Percentiles rank a stretch among this genome's conserved stretches.
phyloP scores from a whole-genome alignment of 129 eudicot genomes.

The Gnaphalium uliginosum region DNA sequence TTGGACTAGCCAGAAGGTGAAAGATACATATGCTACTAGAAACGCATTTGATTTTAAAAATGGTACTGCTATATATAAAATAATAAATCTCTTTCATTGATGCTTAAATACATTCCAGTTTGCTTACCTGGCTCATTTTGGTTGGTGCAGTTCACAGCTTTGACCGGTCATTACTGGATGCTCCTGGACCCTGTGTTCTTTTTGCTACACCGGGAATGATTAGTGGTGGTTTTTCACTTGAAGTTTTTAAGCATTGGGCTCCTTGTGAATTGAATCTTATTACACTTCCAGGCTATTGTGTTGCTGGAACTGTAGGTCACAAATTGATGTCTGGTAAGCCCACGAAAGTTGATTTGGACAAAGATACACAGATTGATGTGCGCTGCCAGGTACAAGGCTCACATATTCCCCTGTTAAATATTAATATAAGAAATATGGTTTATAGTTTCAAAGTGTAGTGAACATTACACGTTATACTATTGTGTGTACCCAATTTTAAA shows the following conservation, averaged over 20 bases:
- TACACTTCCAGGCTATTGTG: slow-evolving; percentile 87
- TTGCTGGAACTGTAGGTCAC: slow-evolving; percentile 85
- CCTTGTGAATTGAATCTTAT: slow-evolving; percentile 79
- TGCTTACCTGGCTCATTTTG: slow-evolving; percentile 20
- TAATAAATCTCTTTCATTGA: neutral
- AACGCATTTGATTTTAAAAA: slow-evolving; percentile 84
- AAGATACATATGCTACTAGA: slow-evolving; percentile 70
- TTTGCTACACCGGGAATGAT: slow-evolving; percentile 98
- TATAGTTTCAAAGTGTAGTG: no score
- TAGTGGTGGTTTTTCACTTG: slow-evolving; percentile 91
- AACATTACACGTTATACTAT: no score
- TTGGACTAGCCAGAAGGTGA: slow-evolving; percentile 98
- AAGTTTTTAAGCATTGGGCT: slow-evolving; percentile 95
- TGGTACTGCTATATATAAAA: slow-evolving; percentile 45
- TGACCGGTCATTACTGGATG: slow-evolving; percentile 74
- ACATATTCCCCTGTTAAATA: neutral
- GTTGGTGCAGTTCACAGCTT: slow-evolving; percentile 65
- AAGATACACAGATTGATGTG: slow-evolving; percentile 68
- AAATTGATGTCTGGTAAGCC: slow-evolving; percentile 74
- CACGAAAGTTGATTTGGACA: slow-evolving; percentile 54
- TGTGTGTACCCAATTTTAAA: no score
- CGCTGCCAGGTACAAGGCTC: slow-evolving; percentile 61
- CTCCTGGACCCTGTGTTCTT: slow-evolving; percentile 97
- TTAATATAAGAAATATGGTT: no score
- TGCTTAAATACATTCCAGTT: neutral